These are phyloP conservation scores for Debaryomyces singareniensis DNA, from an alignment of 1,139 yeast genomes.

Conservation along the genomic window DNA sequence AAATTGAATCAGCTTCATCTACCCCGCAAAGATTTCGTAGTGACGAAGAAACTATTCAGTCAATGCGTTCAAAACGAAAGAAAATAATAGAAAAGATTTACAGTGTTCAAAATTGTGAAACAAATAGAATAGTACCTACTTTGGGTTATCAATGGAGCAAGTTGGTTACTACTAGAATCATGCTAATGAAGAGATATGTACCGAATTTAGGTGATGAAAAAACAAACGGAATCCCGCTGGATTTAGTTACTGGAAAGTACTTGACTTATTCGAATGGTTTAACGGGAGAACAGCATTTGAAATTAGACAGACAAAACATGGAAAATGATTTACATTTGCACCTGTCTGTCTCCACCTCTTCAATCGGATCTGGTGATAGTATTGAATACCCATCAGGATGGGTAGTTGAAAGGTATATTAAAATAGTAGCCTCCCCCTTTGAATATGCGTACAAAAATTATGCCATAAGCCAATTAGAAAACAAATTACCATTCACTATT, in stretches of 20 bases:
- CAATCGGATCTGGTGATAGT: not conserved
- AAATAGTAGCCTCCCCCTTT: constrained; percentile 16
- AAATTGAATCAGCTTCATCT: not conserved
- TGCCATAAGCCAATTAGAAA: not conserved
- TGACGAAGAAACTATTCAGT: not conserved
- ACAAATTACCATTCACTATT: constrained; percentile 12
- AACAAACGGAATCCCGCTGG: not conserved
- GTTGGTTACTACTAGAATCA: constrained; percentile 23
- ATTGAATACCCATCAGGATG: constrained; percentile 14
- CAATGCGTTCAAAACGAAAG: not conserved
- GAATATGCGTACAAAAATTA: constrained; percentile 3
- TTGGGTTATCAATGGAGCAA: constrained; percentile 38
- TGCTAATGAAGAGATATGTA: constrained; percentile 28
- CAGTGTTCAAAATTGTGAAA: constrained; percentile 8
- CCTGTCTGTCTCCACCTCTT: too few species aligned
- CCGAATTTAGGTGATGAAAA: constrained; percentile 13
- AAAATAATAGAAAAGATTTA: constrained; percentile 9
- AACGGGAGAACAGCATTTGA: not conserved
- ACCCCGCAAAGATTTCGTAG: not conserved
- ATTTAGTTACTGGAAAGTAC: not conserved
- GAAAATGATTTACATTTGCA: too few species aligned
- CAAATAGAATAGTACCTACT: constrained; percentile 29
- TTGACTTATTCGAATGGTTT: not conserved
- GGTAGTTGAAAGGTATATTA: constrained; percentile 22
- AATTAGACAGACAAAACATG: not conserved